A percentile compares a stretch with the other conserved stretches of the same genome.
phyloP scores from a whole-genome alignment of 139 green algal genomes.

The Closterium sp. region DNA sequence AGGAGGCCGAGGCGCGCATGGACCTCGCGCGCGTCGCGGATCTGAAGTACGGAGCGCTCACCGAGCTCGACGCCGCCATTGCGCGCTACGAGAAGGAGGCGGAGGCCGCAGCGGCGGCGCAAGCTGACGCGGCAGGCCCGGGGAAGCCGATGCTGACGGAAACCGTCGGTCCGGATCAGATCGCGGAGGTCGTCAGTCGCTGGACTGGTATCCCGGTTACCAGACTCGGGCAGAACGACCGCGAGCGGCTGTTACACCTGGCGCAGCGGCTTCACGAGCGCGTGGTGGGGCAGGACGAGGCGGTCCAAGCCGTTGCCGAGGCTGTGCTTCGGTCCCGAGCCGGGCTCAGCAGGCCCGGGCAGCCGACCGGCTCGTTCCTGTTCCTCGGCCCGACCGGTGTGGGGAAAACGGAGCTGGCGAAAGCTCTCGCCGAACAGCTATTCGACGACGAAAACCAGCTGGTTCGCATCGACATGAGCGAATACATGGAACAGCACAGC shows the following conservation, averaged over 20 bases:
- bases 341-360: constrained; percentile 61
- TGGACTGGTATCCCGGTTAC: constrained; percentile 87
- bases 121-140: constrained; percentile 5
- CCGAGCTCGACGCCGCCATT: constrained; percentile 76
- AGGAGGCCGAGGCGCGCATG: constrained; percentile 69
- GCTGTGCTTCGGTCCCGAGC: constrained; percentile 87
- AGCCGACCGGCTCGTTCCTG: constrained; percentile 72
- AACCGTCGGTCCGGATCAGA: constrained; percentile 69
- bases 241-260: constrained; percentile 47
- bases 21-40: constrained; percentile 69
- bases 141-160: constrained; percentile 75
- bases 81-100: constrained; percentile 49
- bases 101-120: neutral
- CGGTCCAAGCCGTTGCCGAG: constrained; percentile 80
- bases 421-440: constrained; percentile 75
- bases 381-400: constrained; percentile 85
- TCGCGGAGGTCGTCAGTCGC: constrained; percentile 71
- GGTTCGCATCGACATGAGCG: constrained; percentile 73
- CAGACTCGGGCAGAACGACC: constrained; percentile 61
- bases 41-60: constrained; percentile 75
- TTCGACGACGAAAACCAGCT: constrained; percentile 80
- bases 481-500: constrained; percentile 74
- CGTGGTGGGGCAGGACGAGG: constrained; percentile 73
- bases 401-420: constrained; percentile 85
- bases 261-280: constrained; percentile 74